Evolutionary conservation across 83 land plant species (phyloP).

Genomic region (Thuja plicata): DNA sequence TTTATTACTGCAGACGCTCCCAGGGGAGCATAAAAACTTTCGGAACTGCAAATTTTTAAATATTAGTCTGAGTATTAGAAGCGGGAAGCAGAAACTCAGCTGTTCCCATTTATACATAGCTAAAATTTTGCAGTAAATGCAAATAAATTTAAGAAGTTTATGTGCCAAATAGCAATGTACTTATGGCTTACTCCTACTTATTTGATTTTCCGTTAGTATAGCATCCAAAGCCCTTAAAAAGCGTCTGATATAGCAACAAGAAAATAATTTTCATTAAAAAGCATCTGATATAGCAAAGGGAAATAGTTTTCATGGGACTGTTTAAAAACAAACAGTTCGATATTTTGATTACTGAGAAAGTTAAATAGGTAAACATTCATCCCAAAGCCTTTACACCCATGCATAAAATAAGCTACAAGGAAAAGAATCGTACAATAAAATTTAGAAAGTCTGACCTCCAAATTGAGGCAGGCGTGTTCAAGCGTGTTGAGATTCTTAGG

Average conservation of each 20-base stretch:
- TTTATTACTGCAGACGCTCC: not conserved
- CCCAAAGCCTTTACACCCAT: not conserved
- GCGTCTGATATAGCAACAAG: not conserved
- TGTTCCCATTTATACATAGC: not conserved
- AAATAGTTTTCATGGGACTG: not conserved
- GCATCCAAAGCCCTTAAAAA: not conserved
- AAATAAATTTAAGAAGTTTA: not conserved
- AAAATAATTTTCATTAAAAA: not conserved
- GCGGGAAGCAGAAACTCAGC: not conserved
- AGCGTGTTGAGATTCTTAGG: slow-evolving; percentile 60
- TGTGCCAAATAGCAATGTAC: not conserved
- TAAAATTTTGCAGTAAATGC: not conserved
- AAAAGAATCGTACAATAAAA: not conserved
- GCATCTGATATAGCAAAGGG: not conserved
- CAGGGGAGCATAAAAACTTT: not conserved
- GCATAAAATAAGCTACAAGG: not conserved
- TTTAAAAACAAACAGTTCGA: not conserved
- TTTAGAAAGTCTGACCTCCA: slow-evolving; percentile 42
- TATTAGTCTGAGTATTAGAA: not conserved
- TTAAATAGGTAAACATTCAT: not conserved
- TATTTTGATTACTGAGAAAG: not conserved
- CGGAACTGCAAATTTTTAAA: not conserved
- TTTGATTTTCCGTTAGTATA: not conserved
- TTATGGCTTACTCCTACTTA: not conserved
- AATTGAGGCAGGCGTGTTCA: slow-evolving; percentile 55